Evolutionary conservation across 2,329 filamentous ascomycete species (phyloP).

Genomic region (Calonectria fujianensis): DNA sequence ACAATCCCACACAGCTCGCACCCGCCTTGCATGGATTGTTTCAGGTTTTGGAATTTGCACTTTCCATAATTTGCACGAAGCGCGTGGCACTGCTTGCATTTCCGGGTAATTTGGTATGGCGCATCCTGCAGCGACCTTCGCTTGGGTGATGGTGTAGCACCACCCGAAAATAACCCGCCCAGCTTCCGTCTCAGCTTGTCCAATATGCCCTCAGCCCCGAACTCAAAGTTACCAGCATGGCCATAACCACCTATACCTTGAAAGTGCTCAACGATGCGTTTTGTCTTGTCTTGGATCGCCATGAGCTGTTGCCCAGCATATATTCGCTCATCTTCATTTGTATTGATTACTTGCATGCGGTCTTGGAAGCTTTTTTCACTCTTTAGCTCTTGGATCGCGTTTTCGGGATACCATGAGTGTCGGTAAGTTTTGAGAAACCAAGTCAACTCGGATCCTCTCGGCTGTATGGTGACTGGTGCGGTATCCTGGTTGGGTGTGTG

Average conservation of each 20-base stretch:
- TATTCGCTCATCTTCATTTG: neutral
- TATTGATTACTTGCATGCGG: neutral
- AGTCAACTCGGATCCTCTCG: neutral
- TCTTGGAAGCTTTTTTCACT: neutral
- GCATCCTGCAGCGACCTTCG: neutral
- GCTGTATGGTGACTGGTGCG: no score
- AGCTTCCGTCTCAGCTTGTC: neutral
- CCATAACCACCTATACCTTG: neutral
- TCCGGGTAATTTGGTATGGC: neutral
- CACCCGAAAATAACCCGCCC: neutral
- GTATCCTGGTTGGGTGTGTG: neutral
- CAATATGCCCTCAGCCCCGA: neutral
- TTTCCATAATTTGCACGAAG: slow-evolving; percentile 8
- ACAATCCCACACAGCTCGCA: neutral
- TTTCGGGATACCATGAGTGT: neutral
- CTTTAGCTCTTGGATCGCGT: neutral
- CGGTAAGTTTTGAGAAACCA: neutral
- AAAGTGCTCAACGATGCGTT: neutral
- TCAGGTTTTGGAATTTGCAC: neutral
- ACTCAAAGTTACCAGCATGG: neutral
- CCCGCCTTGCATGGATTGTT: neutral
- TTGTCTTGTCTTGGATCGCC: neutral
- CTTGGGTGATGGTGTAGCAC: neutral
- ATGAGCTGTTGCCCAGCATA: neutral
- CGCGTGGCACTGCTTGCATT: neutral